These are phyloP conservation scores for Trichosanthes cucumerina DNA, from an alignment of 306 rosid species.

Conservation along the genomic window DNA sequence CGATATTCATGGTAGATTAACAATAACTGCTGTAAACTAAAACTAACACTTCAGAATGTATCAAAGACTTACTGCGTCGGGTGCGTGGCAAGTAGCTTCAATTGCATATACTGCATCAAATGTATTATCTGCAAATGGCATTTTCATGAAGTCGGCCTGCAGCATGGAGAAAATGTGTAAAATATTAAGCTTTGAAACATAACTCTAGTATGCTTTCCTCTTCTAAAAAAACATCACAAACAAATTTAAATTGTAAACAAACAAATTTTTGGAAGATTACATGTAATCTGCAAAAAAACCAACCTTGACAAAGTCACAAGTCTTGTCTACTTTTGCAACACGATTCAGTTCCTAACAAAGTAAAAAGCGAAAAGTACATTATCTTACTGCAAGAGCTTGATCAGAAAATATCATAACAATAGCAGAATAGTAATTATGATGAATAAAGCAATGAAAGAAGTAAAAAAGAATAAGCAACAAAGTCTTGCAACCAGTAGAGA, in stretches of 20 bases:
- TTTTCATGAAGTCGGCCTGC: slow-evolving; percentile 97
- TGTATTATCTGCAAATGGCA: slow-evolving; percentile 70
- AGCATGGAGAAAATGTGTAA: slow-evolving; percentile 14
- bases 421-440: background rate
- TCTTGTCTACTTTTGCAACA: slow-evolving; percentile 46
- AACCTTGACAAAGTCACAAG: slow-evolving; percentile 79
- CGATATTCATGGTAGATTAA: background rate
- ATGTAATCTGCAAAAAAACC: slow-evolving; percentile 9
- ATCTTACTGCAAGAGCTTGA: background rate
- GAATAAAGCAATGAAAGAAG: background rate
- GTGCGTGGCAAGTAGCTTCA: slow-evolving; percentile 99
- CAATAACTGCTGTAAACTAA: background rate
- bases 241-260: background rate
- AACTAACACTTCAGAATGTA: background rate
- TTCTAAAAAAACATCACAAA: background rate
- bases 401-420: background rate
- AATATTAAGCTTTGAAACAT: background rate
- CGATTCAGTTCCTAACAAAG: slow-evolving; percentile 57
- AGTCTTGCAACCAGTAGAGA: background rate
- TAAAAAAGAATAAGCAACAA: background rate
- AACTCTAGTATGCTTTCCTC: background rate
- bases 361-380: background rate
- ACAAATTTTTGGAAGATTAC: background rate
- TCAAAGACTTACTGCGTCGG: slow-evolving; percentile 62
- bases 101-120: slow-evolving; percentile 95